A percentile compares a stretch with the other conserved stretches of the same genome.
These are phyloP conservation scores for Coprinellus micaceus DNA, from an alignment of 768 basidiomycete species.

Conservation along the genomic window DNA sequence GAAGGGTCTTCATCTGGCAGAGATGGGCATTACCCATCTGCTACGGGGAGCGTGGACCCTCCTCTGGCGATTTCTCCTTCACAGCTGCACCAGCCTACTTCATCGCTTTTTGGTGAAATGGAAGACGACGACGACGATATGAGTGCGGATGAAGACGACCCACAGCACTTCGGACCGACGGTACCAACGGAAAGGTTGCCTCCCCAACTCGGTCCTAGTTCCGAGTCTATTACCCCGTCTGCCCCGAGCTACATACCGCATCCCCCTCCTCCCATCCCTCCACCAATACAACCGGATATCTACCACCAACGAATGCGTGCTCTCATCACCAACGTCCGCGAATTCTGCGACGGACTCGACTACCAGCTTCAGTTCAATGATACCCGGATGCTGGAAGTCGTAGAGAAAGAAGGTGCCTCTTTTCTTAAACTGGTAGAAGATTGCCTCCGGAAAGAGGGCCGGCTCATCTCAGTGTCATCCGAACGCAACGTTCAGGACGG, in stretches of 20 bases:
- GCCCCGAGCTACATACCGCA: slow-evolving; percentile 11
- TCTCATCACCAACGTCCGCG: slow-evolving; percentile 40
- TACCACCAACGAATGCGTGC: slow-evolving; percentile 37
- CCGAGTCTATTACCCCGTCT: neutral
- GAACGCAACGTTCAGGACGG: neutral
- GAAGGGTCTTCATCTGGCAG: neutral
- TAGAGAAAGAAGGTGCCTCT: slow-evolving; percentile 38
- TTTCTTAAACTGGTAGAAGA: slow-evolving; percentile 38
- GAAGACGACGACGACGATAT: slow-evolving; percentile 10
- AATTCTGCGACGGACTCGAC: slow-evolving; percentile 44
- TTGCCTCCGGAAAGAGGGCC: slow-evolving; percentile 39
- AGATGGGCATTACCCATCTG: neutral
- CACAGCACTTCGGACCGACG: neutral
- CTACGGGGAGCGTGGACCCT: neutral
- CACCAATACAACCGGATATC: slow-evolving; percentile 17
- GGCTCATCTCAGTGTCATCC: slow-evolving; percentile 13
- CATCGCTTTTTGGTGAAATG: slow-evolving; percentile 7
- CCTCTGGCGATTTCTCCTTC: neutral
- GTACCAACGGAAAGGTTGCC: neutral
- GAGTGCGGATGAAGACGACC: neutral
- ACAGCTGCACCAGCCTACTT: neutral
- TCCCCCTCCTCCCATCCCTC: slow-evolving; percentile 9
- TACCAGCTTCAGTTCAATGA: slow-evolving; percentile 47
- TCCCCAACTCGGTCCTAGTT: neutral
- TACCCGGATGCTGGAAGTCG: slow-evolving; percentile 36